Base-by-base conservation (phyloP, 169 alveolate species). In the Miamiensis avidus region DNA sequence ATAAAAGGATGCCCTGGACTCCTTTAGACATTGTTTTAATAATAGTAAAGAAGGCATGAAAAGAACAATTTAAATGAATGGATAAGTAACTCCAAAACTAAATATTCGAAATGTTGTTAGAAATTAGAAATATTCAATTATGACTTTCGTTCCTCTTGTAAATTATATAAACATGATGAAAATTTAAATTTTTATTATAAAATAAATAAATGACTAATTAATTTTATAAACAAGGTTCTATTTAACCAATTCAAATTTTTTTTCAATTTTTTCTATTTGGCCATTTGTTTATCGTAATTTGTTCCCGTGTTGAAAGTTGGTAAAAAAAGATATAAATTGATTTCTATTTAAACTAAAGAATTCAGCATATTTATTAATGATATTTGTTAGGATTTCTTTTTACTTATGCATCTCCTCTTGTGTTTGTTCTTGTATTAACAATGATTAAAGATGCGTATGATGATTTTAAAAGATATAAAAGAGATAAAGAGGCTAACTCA, bases 381-480 rank as follows among this genome's bases (percentile, higher is more conserved):
- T 64, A 31, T 29, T 30, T 30, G n/a, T 1, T 34, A 87, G 96
- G 96, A 0, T 93, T 93, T 79, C 82, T 91, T 82, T 91, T 94
- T 76, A 91, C 95, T 25, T 94, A 91, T 85, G 82, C 91, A n/a
- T 92, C 95, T 26, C 97, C 97, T 64, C 82, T 91, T 65, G 89
- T 91, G 76, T 88, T 94, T 65, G 97, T 94, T 20, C 78, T 94
- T 25, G 79, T 88, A 30, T 82, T 93, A 31, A 89, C 96, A 6
- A 88, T 93, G 86, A 74, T 91, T 26, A 93, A 93, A 83, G 96
- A 93, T 78, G 92, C 93, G 25, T 76, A 79, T 30, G 97, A 94
- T 90, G 97, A 94, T 82, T 84, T 84, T 49, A 76, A 94, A 85
- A 85, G 97, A 82, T 84, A 89, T 76, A 91, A 90, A 73, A 91